phyloP scores from a whole-genome alignment of 768 basidiomycete species.

The Mycena chlorophos region DNA sequence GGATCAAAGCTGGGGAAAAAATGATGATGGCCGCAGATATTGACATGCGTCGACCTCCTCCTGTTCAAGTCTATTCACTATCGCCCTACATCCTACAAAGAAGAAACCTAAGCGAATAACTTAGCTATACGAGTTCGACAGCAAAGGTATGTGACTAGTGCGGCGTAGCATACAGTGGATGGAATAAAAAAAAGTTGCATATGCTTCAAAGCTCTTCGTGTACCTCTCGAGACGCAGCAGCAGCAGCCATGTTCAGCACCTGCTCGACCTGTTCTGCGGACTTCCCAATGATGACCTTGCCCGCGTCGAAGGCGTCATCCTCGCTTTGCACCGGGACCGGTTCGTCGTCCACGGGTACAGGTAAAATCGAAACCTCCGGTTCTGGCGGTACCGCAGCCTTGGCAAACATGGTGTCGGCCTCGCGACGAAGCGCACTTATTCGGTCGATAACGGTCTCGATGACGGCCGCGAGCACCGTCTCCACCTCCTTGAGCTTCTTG shows the following conservation, averaged over 20 bases:
- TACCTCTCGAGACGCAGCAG: background rate
- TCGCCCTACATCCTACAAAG: no score
- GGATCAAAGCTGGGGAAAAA: no score
- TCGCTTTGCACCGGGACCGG: background rate
- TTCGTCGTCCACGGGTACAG: constrained; percentile 9
- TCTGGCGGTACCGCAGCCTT: constrained; percentile 4
- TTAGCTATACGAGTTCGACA: no score
- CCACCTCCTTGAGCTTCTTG: background rate
- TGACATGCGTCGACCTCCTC: no score
- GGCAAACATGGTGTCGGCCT: constrained; percentile 6
- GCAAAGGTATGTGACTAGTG: no score
- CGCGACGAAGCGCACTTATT: background rate
- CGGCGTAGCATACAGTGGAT: no score
- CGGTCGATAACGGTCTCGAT: constrained; percentile 1
- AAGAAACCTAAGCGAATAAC: no score
- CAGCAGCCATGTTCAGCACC: constrained; percentile 35
- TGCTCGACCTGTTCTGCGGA: constrained; percentile 44
- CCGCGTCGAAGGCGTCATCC: background rate
- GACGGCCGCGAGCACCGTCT: constrained; percentile 1
- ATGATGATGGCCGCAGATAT: no score
- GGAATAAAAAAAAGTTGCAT: no score
- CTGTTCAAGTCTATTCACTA: no score
- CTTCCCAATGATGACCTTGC: constrained; percentile 42
- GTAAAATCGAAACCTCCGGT: constrained; percentile 25
- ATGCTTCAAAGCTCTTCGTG: constrained; percentile 26